A percentile compares a stretch with the other conserved stretches of the same genome.
These are phyloP conservation scores for Aureobasidium melanogenum DNA, from an alignment of 2,329 filamentous ascomycete genomes.

Conservation along the genomic window DNA sequence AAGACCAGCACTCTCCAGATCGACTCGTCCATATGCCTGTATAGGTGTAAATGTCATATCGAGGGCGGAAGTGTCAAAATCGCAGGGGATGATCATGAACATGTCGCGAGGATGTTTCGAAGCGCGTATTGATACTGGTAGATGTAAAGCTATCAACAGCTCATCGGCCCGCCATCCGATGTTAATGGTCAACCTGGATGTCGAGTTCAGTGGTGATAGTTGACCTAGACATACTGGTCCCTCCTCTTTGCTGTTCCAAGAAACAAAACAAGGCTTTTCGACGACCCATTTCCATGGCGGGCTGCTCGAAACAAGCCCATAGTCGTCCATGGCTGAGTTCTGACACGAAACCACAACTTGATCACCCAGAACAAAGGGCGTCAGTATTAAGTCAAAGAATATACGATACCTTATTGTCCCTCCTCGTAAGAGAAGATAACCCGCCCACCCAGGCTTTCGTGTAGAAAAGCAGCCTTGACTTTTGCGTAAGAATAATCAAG, in stretches of 20 bases:
- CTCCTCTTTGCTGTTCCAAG: background rate
- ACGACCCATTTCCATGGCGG: background rate
- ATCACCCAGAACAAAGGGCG: background rate
- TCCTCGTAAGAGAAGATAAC: background rate
- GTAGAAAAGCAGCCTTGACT: background rate
- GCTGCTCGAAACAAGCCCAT: background rate
- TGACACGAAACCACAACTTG: background rate
- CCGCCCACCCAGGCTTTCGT: background rate
- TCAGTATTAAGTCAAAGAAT: background rate
- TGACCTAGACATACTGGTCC: background rate
- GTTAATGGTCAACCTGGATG: background rate
- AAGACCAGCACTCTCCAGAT: background rate
- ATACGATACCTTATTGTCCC: background rate
- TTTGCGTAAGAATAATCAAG: background rate
- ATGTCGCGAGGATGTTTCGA: background rate
- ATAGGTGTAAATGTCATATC: background rate
- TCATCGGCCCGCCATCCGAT: background rate
- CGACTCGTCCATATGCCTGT: background rate
- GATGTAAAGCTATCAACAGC: slow-evolving; percentile 4
- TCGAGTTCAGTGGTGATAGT: background rate
- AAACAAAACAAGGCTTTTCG: background rate
- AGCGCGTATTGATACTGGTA: background rate
- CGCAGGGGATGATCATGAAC: background rate
- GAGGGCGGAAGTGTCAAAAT: background rate
- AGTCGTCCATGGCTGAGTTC: background rate